These are phyloP conservation scores for Glycyrrhiza uralensis DNA, from an alignment of 306 rosid genomes.

Conservation along the genomic window DNA sequence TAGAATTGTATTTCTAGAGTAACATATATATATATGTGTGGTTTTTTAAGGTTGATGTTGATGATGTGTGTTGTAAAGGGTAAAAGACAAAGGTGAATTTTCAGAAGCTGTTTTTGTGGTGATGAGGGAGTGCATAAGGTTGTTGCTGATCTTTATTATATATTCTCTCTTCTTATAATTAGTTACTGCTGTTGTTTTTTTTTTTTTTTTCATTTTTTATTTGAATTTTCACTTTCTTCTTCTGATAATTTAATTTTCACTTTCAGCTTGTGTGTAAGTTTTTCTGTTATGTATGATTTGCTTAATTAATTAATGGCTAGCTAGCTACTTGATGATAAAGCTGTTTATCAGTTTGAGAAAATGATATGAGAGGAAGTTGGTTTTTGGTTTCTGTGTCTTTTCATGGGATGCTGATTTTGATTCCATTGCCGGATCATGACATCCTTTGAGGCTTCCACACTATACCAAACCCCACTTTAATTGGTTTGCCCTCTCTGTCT, in stretches of 20 bases:
- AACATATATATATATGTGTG: not conserved
- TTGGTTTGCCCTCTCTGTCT: constrained; percentile 12
- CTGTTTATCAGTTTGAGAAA: constrained; percentile 5
- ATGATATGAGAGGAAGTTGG: constrained; percentile 2
- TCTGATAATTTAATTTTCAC: not conserved
- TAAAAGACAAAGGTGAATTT: constrained; percentile 4
- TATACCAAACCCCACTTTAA: constrained; percentile 43
- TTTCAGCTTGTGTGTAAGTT: not conserved
- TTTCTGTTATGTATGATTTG: constrained; percentile 20
- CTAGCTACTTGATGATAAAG: constrained; percentile 7
- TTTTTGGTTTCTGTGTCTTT: constrained; percentile 23
- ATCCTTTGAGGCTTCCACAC: constrained; percentile 27
- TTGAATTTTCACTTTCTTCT: not conserved
- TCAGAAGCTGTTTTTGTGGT: not conserved
- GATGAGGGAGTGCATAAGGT: constrained; percentile 5
- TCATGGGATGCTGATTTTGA: constrained; percentile 36
- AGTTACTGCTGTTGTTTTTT: not conserved
- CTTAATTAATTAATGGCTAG: constrained; percentile 4
- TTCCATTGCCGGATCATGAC: constrained; percentile 22
- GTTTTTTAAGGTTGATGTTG: constrained; percentile 10
- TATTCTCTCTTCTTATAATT: not conserved
- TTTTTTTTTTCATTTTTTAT: not conserved
- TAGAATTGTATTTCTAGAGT: constrained; percentile 18
- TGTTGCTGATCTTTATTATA: not conserved
- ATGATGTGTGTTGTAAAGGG: constrained; percentile 36